Percentiles rank a stretch among this genome's conserved stretches.
Conservation (phyloP, 495 filamentous ascomycete species). For the Chaetomidium leptoderma region DNA sequence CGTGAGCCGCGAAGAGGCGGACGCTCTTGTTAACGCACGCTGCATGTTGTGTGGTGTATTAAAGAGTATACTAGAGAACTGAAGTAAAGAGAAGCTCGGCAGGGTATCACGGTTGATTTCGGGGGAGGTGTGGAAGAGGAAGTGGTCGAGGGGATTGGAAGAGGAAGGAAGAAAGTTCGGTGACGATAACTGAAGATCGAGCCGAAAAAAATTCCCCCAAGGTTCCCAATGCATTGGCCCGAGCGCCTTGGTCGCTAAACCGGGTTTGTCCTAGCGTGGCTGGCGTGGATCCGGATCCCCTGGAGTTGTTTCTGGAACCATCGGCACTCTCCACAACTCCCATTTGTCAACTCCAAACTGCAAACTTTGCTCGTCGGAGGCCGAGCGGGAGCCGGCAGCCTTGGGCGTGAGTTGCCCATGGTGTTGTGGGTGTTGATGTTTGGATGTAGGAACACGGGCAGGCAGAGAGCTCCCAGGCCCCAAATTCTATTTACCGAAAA, state of each 20-base stretch:
- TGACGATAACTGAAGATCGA: slow-evolving; percentile 10
- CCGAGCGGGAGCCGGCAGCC: too few species aligned
- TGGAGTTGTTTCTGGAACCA: slow-evolving; percentile 34
- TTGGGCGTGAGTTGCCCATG: too few species aligned
- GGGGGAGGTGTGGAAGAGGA: slow-evolving; percentile 6
- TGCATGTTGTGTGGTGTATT: slow-evolving; percentile 38
- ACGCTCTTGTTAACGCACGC: slow-evolving; percentile 53
- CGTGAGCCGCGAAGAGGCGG: slow-evolving; percentile 56
- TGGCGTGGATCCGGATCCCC: neutral
- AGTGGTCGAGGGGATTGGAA: slow-evolving; percentile 11
- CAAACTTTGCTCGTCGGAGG: too few species aligned
- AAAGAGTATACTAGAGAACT: slow-evolving; percentile 12
- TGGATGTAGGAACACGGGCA: neutral
- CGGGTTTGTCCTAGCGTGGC: slow-evolving; percentile 21
- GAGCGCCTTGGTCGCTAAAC: slow-evolving; percentile 29
- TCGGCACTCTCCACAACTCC: slow-evolving; percentile 26
- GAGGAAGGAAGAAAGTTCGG: slow-evolving; percentile 22
- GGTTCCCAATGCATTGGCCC: slow-evolving; percentile 27
- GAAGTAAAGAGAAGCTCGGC: slow-evolving; percentile 15
- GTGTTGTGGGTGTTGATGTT: neutral
- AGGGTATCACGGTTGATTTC: slow-evolving; percentile 24
- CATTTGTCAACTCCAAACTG: neutral
- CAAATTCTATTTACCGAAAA: neutral
- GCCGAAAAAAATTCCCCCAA: slow-evolving; percentile 30
- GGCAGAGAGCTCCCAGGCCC: neutral